Percentiles rank a stretch among this genome's conserved stretches.
phyloP scores from a whole-genome alignment of 352 stramenopile genomes.

The Phytophthora megakarya region DNA sequence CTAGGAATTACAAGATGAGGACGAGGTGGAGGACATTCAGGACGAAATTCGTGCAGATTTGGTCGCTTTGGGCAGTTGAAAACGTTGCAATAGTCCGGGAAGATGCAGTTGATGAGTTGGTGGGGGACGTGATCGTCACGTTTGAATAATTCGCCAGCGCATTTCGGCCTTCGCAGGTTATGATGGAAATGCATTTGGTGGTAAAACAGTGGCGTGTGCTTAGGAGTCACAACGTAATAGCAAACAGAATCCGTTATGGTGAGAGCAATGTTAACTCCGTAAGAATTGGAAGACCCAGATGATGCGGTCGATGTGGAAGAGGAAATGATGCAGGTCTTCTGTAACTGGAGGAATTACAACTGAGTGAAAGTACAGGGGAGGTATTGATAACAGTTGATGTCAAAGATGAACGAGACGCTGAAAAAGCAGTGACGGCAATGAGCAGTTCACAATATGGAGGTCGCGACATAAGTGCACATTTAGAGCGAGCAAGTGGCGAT shows the following conservation, averaged over 20 bases:
- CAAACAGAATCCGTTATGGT: background rate
- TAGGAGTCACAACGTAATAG: slow-evolving; percentile 14
- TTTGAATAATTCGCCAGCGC: slow-evolving; percentile 23
- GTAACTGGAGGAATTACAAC: slow-evolving; percentile 16
- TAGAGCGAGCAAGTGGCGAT: background rate
- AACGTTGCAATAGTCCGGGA: slow-evolving; percentile 29
- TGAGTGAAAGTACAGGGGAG: slow-evolving; percentile 16
- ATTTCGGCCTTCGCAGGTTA: slow-evolving; percentile 20
- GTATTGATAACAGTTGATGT: slow-evolving; percentile 31
- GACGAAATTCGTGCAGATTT: slow-evolving; percentile 41
- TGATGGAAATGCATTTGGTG: slow-evolving; percentile 43
- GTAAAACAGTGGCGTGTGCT: slow-evolving; percentile 20
- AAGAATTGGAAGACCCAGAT: slow-evolving; percentile 52
- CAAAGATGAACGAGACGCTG: slow-evolving; percentile 13
- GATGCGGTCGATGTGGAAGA: too few relatives aligned
- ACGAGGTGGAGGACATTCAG: slow-evolving; percentile 54
- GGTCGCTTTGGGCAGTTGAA: slow-evolving; percentile 25
- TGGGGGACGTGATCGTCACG: slow-evolving; percentile 30
- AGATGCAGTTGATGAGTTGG: background rate
- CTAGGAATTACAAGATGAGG: slow-evolving; percentile 55
- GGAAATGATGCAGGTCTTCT: slow-evolving; percentile 26
- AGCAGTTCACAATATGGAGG: slow-evolving; percentile 46
- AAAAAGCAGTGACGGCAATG: slow-evolving; percentile 21
- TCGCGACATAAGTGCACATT: slow-evolving; percentile 17
- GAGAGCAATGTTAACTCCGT: slow-evolving; percentile 24